Conservation (phyloP, 805 yeast species). For the Candida qinlingensis region DNA sequence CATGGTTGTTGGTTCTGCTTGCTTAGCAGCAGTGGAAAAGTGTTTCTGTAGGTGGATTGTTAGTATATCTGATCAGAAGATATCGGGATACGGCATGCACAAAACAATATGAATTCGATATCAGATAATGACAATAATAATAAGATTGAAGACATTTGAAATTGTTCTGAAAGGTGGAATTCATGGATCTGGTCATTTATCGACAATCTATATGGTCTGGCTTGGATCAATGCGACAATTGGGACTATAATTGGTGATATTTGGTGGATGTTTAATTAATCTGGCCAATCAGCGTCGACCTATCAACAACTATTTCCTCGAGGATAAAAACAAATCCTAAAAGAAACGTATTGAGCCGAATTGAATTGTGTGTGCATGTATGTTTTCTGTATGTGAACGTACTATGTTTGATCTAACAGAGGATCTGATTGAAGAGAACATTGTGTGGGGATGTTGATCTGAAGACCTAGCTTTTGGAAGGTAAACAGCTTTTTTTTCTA, state of each 20-base stretch:
- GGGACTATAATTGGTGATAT: background rate
- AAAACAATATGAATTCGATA: background rate
- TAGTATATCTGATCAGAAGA: constrained; percentile 5
- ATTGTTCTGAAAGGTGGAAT: too few relatives aligned
- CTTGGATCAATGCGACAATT: background rate
- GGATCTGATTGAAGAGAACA: constrained; percentile 29
- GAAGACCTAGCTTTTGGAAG: constrained; percentile 1
- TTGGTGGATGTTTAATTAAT: background rate
- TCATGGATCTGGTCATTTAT: too few relatives aligned
- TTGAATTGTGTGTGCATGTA: background rate
- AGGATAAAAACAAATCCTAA: background rate
- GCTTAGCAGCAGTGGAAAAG: constrained; percentile 32
- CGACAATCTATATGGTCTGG: background rate
- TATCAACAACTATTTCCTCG: constrained; percentile 6
- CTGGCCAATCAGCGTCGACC: constrained; percentile 10
- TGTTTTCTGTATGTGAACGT: constrained; percentile 9
- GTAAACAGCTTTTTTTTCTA: background rate
- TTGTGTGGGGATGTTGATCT: constrained; percentile 11
- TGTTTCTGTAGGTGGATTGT: constrained; percentile 19
- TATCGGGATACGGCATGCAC: background rate
- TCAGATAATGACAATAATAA: too few relatives aligned
- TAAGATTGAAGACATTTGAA: too few relatives aligned
- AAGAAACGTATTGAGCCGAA: background rate
- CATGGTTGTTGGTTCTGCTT: constrained; percentile 29
- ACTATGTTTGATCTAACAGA: constrained; percentile 28